Evolutionary conservation across 2,329 filamentous ascomycete genomes (phyloP), one percentile per base, ranked within the genome.

Genomic region (Exutisphaerella laricina): DNA sequence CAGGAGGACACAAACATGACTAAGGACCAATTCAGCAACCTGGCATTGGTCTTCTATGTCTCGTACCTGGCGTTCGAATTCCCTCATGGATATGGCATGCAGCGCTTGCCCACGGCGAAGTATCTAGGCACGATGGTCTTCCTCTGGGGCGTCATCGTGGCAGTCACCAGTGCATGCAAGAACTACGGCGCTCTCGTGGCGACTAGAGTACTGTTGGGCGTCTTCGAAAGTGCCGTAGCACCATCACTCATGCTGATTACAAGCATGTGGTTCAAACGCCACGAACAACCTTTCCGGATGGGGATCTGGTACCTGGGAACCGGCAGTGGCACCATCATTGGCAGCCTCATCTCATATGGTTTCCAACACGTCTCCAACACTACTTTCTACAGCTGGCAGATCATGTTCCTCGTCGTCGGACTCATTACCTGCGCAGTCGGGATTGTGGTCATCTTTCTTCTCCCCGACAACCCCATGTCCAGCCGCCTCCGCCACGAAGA

Each of bases 221-320:
- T 68, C 31, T 76, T 77, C 44, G 77, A 79, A 55, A 66, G 71
- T 9, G 71, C 70, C 5, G 70, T 79, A 7, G 71, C 73, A 1
- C 76, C 76, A 0, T 70, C 70, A 14, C 67, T 79, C 39, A 73
- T 77, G 29, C 65, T 78, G 10, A 70, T 78, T 41, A 77, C 74
- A 0, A 67, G 68, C 3, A 74, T 74, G 66, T 60, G 57, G 56
- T 63, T 62, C 48, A 60, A 58, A 32, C 45, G 52, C 21, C 20
- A 50, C 21, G 79, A 85, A 54, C 80, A 84, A 59, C 78, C 80
- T 0, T 59, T 80, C 18, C 70, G 81, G 0, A 72, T 82, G 3
- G 78, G 78, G 0, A 72, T 73, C n/a, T 85, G 80, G 80, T 84
- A 84, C 51, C 69, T 75, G 3, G 80, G 77, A 0, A 82, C 78